Evolutionary conservation across 768 basidiomycete genomes (phyloP), one percentile per base, ranked within the genome.

Genomic region (Leucocoprinus birnbaumii): DNA sequence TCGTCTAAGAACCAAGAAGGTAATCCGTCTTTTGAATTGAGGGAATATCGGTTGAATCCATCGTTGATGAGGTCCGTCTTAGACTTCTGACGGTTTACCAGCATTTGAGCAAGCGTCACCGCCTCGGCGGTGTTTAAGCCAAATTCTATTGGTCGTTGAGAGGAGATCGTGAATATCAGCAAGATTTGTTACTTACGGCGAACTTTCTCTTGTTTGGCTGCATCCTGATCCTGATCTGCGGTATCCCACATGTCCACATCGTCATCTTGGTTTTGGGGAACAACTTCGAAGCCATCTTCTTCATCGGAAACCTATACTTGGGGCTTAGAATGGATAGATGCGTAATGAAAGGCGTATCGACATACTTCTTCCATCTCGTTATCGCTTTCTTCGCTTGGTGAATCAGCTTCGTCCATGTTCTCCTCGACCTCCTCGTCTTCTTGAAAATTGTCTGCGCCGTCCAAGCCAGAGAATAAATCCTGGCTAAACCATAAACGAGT

Each of bases 1-100:
- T 99, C 97, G 61, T 99, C 97, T 31, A 98, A 76, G 79, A 99
- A 98, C 97, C 97, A 99, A 0, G 85, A 71, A 4, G 97, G 97
- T 10, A 98, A 82, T 14, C 79, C 92, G 48, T 98, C 97, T 70
- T 94, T 96, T 54, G 89, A 82, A 61, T 94, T 90, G 51, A 95
- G 80, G 1, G 95, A 91, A 70, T 94, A 89, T 10, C 93, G 89
- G 70, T 88, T 94, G 78, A 98, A 99, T 11, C 97, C 97, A 44
- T 97, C 89, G 62, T 98, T 93, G 65, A 98, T 81, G 22, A 99
- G 79, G 25, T 92, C 82, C 4, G 92, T 92, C 64, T 86, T 87
- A 0, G 94, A 98, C 60, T 78, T 94, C 72, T 91, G 75, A 27
- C 92, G 87, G 68, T 98, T 98, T 51, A 96, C 89, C 26, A 98